Conservation (phyloP, 805 yeast genomes). For the Maudiozyma turicensis region DNA sequence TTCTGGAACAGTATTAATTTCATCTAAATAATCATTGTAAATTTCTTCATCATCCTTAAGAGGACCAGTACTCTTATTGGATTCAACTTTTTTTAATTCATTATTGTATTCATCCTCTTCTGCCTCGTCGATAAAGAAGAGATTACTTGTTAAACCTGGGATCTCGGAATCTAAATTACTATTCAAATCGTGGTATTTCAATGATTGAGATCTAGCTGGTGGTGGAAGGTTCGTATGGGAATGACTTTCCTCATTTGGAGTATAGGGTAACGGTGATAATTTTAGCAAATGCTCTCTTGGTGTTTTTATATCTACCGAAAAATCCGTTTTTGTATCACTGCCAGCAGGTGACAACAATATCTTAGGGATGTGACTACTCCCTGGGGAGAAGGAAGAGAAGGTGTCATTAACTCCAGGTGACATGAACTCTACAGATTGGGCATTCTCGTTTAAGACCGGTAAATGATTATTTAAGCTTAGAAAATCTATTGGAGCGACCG, state of each 20-base stretch:
- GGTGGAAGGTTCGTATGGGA: constrained; percentile 10
- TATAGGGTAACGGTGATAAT: not conserved
- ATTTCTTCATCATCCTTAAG: constrained; percentile 36
- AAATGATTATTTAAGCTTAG: not conserved
- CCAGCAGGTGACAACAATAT: not conserved
- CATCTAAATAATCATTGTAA: constrained; percentile 40
- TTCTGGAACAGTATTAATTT: constrained; percentile 41
- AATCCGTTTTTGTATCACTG: not conserved
- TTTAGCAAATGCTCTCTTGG: not conserved
- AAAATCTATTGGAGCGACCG: not conserved
- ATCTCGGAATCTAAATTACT: constrained; percentile 31
- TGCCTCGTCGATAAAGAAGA: constrained; percentile 27
- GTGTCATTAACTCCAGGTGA: not conserved
- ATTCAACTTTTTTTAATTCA: constrained; percentile 12
- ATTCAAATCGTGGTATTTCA: constrained; percentile 34
- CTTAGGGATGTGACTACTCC: not conserved
- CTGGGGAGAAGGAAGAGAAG: not conserved
- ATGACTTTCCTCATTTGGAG: not conserved
- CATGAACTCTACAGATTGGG: not conserved
- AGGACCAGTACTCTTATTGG: constrained; percentile 5
- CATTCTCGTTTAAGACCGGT: not conserved
- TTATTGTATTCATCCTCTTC: constrained; percentile 28
- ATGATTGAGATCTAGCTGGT: constrained; percentile 19
- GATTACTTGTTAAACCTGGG: constrained; percentile 25
- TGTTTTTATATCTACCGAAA: not conserved